These are phyloP conservation scores for Nothophaeocryptopus gaeumannii DNA, from an alignment of 2,329 filamentous ascomycete species.

Conservation along the genomic window DNA sequence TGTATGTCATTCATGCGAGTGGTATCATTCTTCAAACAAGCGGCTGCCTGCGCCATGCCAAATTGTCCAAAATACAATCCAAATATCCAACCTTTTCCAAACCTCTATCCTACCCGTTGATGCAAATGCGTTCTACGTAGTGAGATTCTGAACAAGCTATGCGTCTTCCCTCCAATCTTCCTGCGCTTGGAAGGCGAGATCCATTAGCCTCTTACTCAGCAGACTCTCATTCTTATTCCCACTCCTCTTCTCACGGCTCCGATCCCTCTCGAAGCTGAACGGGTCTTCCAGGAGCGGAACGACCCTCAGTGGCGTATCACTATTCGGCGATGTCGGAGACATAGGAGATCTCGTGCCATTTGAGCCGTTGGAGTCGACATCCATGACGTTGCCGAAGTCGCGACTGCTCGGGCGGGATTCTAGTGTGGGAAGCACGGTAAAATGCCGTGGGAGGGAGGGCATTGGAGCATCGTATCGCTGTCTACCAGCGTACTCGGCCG, in stretches of 20 bases:
- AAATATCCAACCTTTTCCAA: neutral
- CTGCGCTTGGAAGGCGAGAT: conserved; percentile 45
- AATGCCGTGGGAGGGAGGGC: conserved; percentile 28
- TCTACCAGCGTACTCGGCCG: conserved; percentile 26
- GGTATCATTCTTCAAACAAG: neutral
- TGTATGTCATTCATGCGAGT: neutral
- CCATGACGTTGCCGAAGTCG: conserved; percentile 28
- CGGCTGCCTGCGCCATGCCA: too few relatives aligned
- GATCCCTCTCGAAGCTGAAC: conserved; percentile 29
- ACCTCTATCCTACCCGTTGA: neutral
- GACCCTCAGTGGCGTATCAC: conserved; percentile 9
- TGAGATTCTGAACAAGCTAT: conserved; percentile 1
- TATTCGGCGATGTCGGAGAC: conserved; percentile 12
- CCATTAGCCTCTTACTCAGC: conserved; percentile 65
- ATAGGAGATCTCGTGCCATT: conserved; percentile 22
- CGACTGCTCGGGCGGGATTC: conserved; percentile 31
- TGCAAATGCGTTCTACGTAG: neutral
- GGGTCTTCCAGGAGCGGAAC: conserved; percentile 19
- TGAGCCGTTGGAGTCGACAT: conserved; percentile 23
- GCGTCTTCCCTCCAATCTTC: conserved; percentile 1
- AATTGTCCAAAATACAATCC: neutral
- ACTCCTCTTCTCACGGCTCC: conserved; percentile 64
- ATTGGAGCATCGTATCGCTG: conserved; percentile 22
- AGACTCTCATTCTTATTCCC: conserved; percentile 61
- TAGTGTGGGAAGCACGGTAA: conserved; percentile 24